Base-by-base conservation (phyloP, 805 yeast genomes). In the Yarrowia osloensis region DNA sequence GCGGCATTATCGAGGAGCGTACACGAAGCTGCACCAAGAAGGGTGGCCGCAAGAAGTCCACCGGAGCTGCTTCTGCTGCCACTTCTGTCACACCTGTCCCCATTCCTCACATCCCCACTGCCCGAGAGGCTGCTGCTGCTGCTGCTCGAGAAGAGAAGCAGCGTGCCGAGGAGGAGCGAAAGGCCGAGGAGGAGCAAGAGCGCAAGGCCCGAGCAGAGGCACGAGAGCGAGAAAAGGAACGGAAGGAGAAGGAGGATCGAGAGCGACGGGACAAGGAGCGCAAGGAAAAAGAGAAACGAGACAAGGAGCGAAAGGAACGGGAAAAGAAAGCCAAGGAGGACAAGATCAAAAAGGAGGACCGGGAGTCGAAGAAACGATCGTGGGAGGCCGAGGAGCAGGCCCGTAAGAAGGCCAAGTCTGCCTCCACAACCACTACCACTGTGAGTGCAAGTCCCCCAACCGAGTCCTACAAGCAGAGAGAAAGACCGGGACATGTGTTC, bases 1-100 rank as follows among this genome's bases (percentile, higher is more conserved):
- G 67, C 13, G 70, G 74, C 12, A 73, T 74, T 22, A 24, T 69
- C 21, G 71, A 72, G 3, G 78, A 77, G 68, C 68, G 74, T 17
- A 75, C 73, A 8, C 69, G 49, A 71, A 65, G 65, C 65, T 59
- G 67, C 15, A 15, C 33, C 40, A 39, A 59, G 66, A 46, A 26
- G 37, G 65, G 66, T 35, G 52, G 55, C 61, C 67, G 49, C 22
- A 57, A 57, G 39, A 57, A 57, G 63, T 57, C 63, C 13, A 57
- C 37, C 3, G 47, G 47, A 2, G 37, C 35, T 19, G 37, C 28
- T n/a, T n/a, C n/a, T 9, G n/a, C 62, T 26, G 44, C 62, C 8
- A 24, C 52, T 17, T 28, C 65, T 28, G 21, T 17, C 11, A n/a
- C 68, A 24, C 49, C 68, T 9, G 37, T 21, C 12, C 33, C 49